phyloP scores from a whole-genome alignment of 176 grass and related monocot species.

The Stipa capillata region DNA sequence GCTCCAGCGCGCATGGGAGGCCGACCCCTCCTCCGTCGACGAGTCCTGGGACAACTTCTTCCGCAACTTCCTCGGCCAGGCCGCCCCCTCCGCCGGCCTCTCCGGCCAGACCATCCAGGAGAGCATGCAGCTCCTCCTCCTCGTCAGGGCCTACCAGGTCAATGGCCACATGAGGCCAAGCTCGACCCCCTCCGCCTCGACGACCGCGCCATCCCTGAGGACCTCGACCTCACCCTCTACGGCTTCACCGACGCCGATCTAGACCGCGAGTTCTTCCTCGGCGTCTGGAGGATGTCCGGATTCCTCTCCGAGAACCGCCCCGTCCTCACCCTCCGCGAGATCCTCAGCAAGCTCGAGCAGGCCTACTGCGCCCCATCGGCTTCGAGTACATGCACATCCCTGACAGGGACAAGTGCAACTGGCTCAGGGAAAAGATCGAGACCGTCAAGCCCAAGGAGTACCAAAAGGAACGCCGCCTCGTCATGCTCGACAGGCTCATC shows the following conservation, averaged over 20 bases:
- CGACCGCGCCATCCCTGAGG: slow-evolving; percentile 44
- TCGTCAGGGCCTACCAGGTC: slow-evolving; percentile 82
- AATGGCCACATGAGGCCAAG: slow-evolving; percentile 85
- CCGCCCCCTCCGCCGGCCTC: slow-evolving; percentile 29
- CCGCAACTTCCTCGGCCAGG: slow-evolving; percentile 63
- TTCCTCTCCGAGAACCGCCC: slow-evolving; percentile 92
- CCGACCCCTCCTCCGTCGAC: slow-evolving; percentile 59
- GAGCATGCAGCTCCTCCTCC: slow-evolving; percentile 76
- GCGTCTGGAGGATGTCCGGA: slow-evolving; percentile 75
- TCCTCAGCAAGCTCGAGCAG: slow-evolving; percentile 76
- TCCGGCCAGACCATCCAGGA: slow-evolving; percentile 85
- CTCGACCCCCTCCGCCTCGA: slow-evolving; percentile 76
- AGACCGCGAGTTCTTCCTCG: slow-evolving; percentile 91
- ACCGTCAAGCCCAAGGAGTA: slow-evolving; percentile 40
- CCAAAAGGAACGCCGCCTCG: slow-evolving; percentile 45
- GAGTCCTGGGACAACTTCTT: slow-evolving; percentile 94
- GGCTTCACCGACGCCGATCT: slow-evolving; percentile 82
- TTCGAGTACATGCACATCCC: slow-evolving; percentile 97
- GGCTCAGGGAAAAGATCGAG: slow-evolving; percentile 89
- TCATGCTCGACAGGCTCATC: slow-evolving; percentile 89
- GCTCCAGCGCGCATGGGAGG: slow-evolving; percentile 73
- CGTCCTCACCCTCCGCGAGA: slow-evolving; percentile 74
- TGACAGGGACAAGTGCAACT: slow-evolving; percentile 90
- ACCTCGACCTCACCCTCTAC: slow-evolving; percentile 49
- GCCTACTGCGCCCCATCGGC: slow-evolving; percentile 76